Base-by-base conservation (phyloP, 73 alveolate species). In the Symbiodinium pilosum region DNA sequence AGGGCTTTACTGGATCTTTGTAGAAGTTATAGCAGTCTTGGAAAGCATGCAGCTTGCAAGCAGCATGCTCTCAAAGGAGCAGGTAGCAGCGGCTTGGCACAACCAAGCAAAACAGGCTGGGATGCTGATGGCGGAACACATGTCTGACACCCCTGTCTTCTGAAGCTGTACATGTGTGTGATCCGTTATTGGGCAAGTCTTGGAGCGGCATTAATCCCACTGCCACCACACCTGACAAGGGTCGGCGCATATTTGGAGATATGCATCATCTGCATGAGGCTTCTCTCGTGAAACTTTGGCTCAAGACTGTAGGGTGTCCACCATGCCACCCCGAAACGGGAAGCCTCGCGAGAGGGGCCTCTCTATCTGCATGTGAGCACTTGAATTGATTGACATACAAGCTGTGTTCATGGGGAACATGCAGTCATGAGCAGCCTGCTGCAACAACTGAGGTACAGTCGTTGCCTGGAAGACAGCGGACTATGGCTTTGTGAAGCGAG, bases 401-500 rank as follows among this genome's bases (percentile, higher is more conserved):
- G 59, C 59, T 47, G 6, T 47, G 59, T 47, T 6, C n/a, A n/a
- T n/a, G n/a, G n/a, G n/a, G n/a, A n/a, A n/a, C n/a, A n/a, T n/a
- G n/a, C n/a, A n/a, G n/a, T n/a, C n/a, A n/a, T n/a, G 34, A 54
- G 73, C 12, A 54, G 34, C 34, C 8, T 16, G 42, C 93, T 6
- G 32, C n/a, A n/a, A n/a, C n/a, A n/a, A 3, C 85, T 38, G 41
- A 91, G 96, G 96, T 42, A 91, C 96, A 6, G 96, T 91, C 88
- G 96, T 91, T 30, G 96, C 96, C 18, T 91, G 96, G 96, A 91
- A 91, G 39, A 91, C 96, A 5, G 96, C 96, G 54, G 98, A 92
- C 77, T 92, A 92, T 77, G 98, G 98, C 98, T 92, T 92, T 38
- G 98, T 92, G 83, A 92, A 92, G 64, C 98, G 98, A 36, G 98